Conservation (phyloP, 2,329 filamentous ascomycete species). For the Emmonsiellopsis sp. region DNA sequence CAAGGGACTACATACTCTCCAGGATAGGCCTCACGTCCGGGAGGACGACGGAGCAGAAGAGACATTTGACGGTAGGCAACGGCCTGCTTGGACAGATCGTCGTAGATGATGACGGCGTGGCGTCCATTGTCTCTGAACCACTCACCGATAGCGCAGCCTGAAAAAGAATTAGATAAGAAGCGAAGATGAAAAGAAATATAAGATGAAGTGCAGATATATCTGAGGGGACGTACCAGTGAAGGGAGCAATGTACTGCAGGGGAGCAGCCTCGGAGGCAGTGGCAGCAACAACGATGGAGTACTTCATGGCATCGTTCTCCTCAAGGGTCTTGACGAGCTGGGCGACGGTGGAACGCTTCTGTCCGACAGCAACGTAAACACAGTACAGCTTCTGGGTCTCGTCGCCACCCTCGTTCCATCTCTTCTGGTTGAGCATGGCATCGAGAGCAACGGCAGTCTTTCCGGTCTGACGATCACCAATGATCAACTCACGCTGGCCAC, state of each 20-base stretch:
- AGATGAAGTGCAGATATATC: too few species aligned
- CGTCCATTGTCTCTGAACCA: slow-evolving; percentile 76
- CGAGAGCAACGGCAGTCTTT: slow-evolving; percentile 97
- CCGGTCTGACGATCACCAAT: slow-evolving; percentile 99
- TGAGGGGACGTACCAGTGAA: slow-evolving; percentile 58
- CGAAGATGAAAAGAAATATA: slow-evolving; percentile 1
- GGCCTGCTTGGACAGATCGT: slow-evolving; percentile 96
- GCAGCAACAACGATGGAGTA: slow-evolving; percentile 91
- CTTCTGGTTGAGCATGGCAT: slow-evolving; percentile 99
- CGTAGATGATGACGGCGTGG: slow-evolving; percentile 84
- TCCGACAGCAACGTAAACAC: slow-evolving; percentile 96
- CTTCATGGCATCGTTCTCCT: slow-evolving; percentile 99
- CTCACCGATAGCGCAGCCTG: slow-evolving; percentile 48
- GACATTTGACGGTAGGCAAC: slow-evolving; percentile 99
- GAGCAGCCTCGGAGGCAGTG: slow-evolving; percentile 93
- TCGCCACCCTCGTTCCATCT: slow-evolving; percentile 83
- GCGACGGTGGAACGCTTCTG: slow-evolving; percentile 99
- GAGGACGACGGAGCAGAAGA: slow-evolving; percentile 91
- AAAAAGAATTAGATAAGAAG: slow-evolving; percentile 1
- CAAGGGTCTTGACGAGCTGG: slow-evolving; percentile 98
- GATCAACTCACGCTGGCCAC: slow-evolving; percentile 99
- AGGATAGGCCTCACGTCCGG: slow-evolving; percentile 98
- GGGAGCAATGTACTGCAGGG: slow-evolving; percentile 86
- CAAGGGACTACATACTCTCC: slow-evolving; percentile 55
- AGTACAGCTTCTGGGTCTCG: slow-evolving; percentile 98